Percentiles rank a stretch among this genome's conserved stretches.
Evolutionary conservation across 768 basidiomycete species (phyloP).

Genomic region (Xerocomus spinulosus): DNA sequence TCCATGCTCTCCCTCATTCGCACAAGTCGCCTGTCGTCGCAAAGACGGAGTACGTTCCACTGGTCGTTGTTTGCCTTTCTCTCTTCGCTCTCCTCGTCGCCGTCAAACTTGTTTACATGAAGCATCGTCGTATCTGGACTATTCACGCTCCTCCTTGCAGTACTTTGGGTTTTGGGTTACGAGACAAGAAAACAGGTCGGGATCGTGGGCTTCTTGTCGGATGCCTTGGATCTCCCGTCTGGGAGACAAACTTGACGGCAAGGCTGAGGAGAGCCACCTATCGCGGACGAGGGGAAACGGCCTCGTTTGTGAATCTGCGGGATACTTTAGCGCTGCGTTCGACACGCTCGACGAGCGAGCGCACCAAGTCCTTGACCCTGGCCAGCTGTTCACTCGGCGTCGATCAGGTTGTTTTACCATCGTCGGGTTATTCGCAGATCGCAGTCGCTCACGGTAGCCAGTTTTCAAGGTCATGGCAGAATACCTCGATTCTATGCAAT

Average conservation of each 20-base stretch:
- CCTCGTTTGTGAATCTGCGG: conserved; percentile 7
- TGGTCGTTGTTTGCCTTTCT: conserved; percentile 11
- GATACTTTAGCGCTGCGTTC: conserved; percentile 10
- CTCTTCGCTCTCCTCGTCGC: conserved; percentile 20
- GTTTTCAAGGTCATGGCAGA: background rate
- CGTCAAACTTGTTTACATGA: conserved; percentile 27
- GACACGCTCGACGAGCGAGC: background rate
- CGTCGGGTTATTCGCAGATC: background rate
- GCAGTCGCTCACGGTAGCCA: background rate
- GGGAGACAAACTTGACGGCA: conserved; percentile 24
- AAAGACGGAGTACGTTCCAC: conserved; percentile 9
- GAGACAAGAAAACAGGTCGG: conserved; percentile 3
- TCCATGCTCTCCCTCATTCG: conserved; percentile 12
- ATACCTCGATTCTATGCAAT: background rate
- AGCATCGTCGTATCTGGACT: conserved; percentile 24
- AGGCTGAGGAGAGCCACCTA: conserved; percentile 8
- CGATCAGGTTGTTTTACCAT: background rate
- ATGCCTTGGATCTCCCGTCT: conserved; percentile 30
- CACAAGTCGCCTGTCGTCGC: background rate
- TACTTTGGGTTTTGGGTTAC: background rate
- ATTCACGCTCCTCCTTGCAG: conserved; percentile 17
- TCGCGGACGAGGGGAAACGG: conserved; percentile 2
- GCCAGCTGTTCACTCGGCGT: conserved; percentile 5
- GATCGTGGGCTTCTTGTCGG: conserved; percentile 22
- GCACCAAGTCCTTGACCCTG: conserved; percentile 5